Percentiles rank a stretch among this genome's conserved stretches.
phyloP scores from a whole-genome alignment of 176 grass and related monocot species.

The Ananas comosus region DNA sequence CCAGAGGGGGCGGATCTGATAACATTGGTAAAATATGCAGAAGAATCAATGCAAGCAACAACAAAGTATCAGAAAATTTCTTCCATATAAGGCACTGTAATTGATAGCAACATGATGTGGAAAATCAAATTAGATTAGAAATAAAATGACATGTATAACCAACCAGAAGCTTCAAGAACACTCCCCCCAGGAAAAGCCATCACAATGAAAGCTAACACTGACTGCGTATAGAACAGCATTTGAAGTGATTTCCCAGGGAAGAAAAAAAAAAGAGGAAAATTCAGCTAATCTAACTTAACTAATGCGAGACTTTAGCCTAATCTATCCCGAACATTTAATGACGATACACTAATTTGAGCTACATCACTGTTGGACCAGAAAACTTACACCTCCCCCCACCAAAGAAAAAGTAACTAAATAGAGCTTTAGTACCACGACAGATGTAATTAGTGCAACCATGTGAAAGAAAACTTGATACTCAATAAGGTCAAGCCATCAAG shows the following conservation, averaged over 20 bases:
- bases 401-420: not conserved
- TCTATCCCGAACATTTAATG: not conserved
- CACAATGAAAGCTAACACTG: no score
- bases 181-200: not conserved
- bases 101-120: no score
- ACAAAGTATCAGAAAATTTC: not conserved
- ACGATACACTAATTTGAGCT: no score
- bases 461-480: not conserved
- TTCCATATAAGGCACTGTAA: not conserved
- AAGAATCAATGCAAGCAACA: not conserved
- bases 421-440: not conserved
- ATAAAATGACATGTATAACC: not conserved
- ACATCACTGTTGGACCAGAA: not conserved
- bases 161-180: not conserved
- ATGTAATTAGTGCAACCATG: not conserved
- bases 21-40: not conserved
- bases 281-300: not conserved
- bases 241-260: no score
- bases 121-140: no score
- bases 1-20: slow-evolving; percentile 9
- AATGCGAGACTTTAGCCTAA: not conserved
- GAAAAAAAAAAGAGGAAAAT: not conserved
- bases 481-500: not conserved
- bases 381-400: not conserved
- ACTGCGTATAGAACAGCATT: no score